These are phyloP conservation scores for Rosa rugosa DNA, from an alignment of 306 rosid genomes.

Conservation along the genomic window DNA sequence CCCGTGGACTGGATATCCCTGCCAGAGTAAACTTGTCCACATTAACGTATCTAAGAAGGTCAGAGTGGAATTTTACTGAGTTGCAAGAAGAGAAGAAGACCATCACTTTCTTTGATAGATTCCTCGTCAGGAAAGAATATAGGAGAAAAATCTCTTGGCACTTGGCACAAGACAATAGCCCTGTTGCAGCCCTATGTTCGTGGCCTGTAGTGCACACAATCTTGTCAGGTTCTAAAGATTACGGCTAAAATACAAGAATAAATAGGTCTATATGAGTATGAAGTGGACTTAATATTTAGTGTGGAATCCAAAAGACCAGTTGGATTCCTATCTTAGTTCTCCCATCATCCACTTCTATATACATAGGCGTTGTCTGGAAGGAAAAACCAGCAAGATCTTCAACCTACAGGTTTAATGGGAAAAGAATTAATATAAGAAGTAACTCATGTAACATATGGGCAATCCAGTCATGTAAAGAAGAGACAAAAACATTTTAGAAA, in stretches of 20 bases:
- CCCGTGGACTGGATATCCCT: no score
- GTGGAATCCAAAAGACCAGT: neutral
- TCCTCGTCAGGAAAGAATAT: slow-evolving; percentile 76
- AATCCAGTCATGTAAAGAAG: neutral
- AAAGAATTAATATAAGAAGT: neutral
- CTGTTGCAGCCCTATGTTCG: slow-evolving; percentile 92
- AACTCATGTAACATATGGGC: neutral
- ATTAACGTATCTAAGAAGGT: slow-evolving; percentile 68
- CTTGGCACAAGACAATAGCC: slow-evolving; percentile 90
- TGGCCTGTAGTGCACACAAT: slow-evolving; percentile 52
- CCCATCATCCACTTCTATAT: slow-evolving; percentile 83
- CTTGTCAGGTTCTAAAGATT: slow-evolving; percentile 21
- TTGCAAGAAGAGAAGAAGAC: slow-evolving; percentile 96
- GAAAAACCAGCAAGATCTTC: slow-evolving; percentile 90
- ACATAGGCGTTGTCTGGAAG: slow-evolving; percentile 63
- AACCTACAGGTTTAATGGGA: slow-evolving; percentile 48
- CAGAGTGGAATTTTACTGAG: slow-evolving; percentile 88
- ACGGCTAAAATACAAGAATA: slow-evolving; percentile 17
- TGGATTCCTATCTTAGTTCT: slow-evolving; percentile 56
- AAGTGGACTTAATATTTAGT: neutral
- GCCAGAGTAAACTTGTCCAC: no score
- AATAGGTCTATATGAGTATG: neutral
- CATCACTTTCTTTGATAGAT: slow-evolving; percentile 79
- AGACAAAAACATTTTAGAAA: neutral
- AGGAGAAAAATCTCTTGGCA: slow-evolving; percentile 75